Percentiles rank a stretch among this genome's conserved stretches.
Evolutionary conservation across 2,329 filamentous ascomycete species (phyloP).

Genomic region (Arthroderma sp.): DNA sequence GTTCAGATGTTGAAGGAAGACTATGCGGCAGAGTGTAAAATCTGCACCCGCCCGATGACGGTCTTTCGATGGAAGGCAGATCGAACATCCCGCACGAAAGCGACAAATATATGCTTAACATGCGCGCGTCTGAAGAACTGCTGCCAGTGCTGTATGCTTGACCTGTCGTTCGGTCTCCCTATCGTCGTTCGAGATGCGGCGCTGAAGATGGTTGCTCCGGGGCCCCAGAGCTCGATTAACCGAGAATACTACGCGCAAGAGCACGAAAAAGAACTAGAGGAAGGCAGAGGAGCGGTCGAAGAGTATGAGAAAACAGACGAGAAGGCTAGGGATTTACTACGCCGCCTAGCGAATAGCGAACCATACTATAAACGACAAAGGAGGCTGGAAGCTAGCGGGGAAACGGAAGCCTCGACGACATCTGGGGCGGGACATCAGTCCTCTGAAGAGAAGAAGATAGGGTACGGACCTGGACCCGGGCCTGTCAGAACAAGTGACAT

Average conservation of each 20-base stretch:
- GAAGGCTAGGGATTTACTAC: constrained; percentile 78
- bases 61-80: constrained; percentile 92
- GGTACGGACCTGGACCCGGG: constrained; percentile 50
- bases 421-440: constrained; percentile 23
- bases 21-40: constrained; percentile 74
- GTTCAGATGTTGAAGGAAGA: constrained; percentile 99
- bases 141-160: constrained; percentile 97
- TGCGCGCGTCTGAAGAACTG: constrained; percentile 97
- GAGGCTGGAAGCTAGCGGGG: constrained; percentile 47
- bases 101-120: constrained; percentile 89
- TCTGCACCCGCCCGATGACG: constrained; percentile 90
- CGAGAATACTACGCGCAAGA: constrained; percentile 96
- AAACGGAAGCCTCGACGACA: constrained; percentile 33
- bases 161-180: constrained; percentile 87
- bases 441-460: constrained; percentile 32
- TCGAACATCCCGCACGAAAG: constrained; percentile 79
- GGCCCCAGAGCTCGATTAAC: constrained; percentile 84
- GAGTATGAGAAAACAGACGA: constrained; percentile 96
- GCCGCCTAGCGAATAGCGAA: constrained; percentile 77
- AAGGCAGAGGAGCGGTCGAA: constrained; percentile 72
- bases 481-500: constrained; percentile 65
- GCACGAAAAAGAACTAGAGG: constrained; percentile 88
- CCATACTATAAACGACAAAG: constrained; percentile 89
- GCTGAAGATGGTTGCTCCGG: constrained; percentile 92
- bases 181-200: constrained; percentile 93